These are phyloP conservation scores for Rhizoclosmatium sp. DNA, from an alignment of 192 early-diverging fungal species.

Conservation along the genomic window DNA sequence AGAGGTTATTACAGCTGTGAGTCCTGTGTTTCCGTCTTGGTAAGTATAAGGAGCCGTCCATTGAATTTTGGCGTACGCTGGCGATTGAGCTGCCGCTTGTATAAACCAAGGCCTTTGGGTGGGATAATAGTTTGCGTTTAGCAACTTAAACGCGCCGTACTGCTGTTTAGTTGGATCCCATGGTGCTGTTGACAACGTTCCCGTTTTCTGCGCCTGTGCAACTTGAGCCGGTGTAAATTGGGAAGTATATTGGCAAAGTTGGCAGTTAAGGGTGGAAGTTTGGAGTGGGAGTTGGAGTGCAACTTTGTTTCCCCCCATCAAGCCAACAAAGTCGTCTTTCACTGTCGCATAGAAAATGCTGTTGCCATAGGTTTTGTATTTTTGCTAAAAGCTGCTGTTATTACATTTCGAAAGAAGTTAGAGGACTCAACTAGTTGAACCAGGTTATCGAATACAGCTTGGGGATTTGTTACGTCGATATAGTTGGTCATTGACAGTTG, in stretches of 20 bases:
- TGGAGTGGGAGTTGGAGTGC: not conserved
- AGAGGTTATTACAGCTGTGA: not conserved
- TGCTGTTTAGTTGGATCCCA: not conserved
- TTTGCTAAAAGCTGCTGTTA: not conserved
- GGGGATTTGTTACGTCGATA: not conserved
- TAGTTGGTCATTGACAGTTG: not conserved
- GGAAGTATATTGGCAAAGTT: not conserved
- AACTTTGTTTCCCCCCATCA: not conserved
- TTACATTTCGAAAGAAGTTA: not conserved
- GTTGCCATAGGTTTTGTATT: not conserved
- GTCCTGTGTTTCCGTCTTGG: constrained; percentile 1
- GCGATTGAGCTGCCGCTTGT: not conserved
- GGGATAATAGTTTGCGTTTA: not conserved
- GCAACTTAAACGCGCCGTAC: not conserved
- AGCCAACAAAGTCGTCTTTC: not conserved
- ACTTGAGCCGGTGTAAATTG: not conserved
- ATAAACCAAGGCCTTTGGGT: not conserved
- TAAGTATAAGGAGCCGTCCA: constrained; percentile 4
- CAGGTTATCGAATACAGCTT: not conserved
- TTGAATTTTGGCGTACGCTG: not conserved
- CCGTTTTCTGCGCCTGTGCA: not conserved
- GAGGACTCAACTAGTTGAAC: not conserved
- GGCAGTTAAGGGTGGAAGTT: not conserved
- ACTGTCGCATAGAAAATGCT: not conserved
- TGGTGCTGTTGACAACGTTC: not conserved